These are phyloP conservation scores for Yamadazyma spencermartinsiae DNA, from an alignment of 1,139 yeast species.

Conservation along the genomic window DNA sequence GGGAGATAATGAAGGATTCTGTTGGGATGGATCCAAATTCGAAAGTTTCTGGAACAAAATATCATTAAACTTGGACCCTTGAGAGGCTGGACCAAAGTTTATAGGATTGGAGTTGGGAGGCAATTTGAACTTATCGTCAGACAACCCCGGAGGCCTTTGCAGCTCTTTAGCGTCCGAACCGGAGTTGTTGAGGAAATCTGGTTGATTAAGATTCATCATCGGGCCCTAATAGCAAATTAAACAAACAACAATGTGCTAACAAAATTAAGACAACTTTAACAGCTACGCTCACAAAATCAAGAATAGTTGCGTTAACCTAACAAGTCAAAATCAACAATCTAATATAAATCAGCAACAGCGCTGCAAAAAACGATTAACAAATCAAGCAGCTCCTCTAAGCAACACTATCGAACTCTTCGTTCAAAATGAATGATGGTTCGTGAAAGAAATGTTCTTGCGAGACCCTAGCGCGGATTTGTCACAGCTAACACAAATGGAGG, in stretches of 20 bases:
- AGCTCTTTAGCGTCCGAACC: background rate
- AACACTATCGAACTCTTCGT: no score
- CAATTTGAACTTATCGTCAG: constrained; percentile 11
- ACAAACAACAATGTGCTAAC: background rate
- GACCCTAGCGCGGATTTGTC: no score
- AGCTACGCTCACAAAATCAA: background rate
- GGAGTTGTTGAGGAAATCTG: constrained; percentile 30
- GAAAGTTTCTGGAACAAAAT: constrained; percentile 31
- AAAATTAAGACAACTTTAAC: background rate
- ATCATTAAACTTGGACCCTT: constrained; percentile 23
- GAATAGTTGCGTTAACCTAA: background rate
- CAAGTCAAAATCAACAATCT: no score
- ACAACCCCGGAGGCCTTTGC: constrained; percentile 2
- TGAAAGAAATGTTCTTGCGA: no score
- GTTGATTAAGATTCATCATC: constrained; percentile 37
- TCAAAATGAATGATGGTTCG: no score
- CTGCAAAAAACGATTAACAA: no score
- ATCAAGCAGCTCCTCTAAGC: no score
- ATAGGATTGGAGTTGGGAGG: constrained; percentile 15
- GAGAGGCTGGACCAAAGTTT: constrained; percentile 1
- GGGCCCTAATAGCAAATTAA: no score
- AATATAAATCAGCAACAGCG: no score
- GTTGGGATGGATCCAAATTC: constrained; percentile 18
- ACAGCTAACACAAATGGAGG: no score
- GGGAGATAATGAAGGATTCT: constrained; percentile 6